phyloP scores from a whole-genome alignment of 2,329 filamentous ascomycete genomes.

The Fonsecaea nubica region DNA sequence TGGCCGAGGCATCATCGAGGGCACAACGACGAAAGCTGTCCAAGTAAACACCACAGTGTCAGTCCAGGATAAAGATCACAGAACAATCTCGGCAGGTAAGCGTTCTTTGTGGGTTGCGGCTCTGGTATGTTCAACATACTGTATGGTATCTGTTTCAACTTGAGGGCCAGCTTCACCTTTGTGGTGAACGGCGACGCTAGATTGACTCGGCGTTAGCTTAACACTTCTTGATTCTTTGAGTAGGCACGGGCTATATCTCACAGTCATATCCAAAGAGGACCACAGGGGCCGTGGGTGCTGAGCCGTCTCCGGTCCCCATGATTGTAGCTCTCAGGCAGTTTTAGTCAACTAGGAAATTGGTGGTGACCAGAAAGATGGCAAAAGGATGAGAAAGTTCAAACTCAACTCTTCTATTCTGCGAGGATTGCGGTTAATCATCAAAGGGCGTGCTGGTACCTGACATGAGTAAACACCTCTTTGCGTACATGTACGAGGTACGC shows the following conservation, averaged over 20 bases:
- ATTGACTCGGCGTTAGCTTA: neutral
- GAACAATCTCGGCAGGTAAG: neutral
- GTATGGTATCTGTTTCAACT: conserved; percentile 37
- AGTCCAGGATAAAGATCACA: neutral
- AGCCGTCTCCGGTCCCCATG: neutral
- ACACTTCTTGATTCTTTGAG: neutral
- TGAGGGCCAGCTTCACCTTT: conserved; percentile 33
- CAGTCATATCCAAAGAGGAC: conserved; percentile 40
- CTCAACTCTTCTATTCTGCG: neutral
- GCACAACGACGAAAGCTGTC: conserved; percentile 44
- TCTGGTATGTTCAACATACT: conserved; percentile 16
- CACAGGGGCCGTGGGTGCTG: conserved; percentile 19
- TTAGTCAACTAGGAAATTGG: neutral
- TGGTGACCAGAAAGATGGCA: neutral
- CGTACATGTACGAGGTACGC: neutral
- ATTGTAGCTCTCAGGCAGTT: neutral
- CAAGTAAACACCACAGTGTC: neutral
- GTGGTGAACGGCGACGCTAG: conserved; percentile 37
- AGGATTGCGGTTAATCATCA: neutral
- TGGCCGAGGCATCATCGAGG: conserved; percentile 68
- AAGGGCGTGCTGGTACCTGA: neutral
- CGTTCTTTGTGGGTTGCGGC: too few species aligned
- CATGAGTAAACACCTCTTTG: neutral
- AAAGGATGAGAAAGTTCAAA: neutral
- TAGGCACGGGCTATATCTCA: conserved; percentile 6